Conservation (phyloP, 371 early-diverging fungal species). For the Apophysomyces ossiformis region DNA sequence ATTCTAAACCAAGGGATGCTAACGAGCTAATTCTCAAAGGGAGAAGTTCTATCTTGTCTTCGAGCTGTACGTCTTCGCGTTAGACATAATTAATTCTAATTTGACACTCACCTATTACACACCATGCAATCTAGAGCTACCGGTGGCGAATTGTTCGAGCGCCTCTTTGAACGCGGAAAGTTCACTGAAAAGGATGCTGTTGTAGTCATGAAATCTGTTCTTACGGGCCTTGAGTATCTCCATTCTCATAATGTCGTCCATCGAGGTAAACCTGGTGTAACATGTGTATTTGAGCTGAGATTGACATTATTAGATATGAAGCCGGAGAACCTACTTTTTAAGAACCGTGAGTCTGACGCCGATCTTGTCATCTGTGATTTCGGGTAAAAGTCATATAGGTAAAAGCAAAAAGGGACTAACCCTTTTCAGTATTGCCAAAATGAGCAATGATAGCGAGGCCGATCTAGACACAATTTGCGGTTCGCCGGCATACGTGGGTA, state of each 20-base stretch:
- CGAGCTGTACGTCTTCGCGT: constrained; percentile 64
- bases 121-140: constrained; percentile 51
- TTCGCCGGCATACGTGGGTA: constrained; percentile 62
- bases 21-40: constrained; percentile 31
- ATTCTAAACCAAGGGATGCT: neutral
- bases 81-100: neutral
- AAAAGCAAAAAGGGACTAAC: neutral
- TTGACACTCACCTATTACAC: neutral
- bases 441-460: constrained; percentile 48
- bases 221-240: constrained; percentile 75
- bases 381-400: constrained; percentile 42
- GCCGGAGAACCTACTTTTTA: constrained; percentile 82
- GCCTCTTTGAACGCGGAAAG: constrained; percentile 80
- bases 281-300: neutral
- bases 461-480: constrained; percentile 63
- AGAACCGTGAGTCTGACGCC: constrained; percentile 58
- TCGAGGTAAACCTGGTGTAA: constrained; percentile 51
- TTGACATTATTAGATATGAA: constrained; percentile 67
- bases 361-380: constrained; percentile 71
- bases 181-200: constrained; percentile 91
- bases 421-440: constrained; percentile 58
- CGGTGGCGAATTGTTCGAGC: constrained; percentile 93
- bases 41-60: constrained; percentile 90
- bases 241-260: constrained; percentile 76
- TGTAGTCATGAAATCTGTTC: constrained; percentile 65